Evolutionary conservation across 768 basidiomycete genomes (phyloP).

Genomic region (Myochromella boudieri): DNA sequence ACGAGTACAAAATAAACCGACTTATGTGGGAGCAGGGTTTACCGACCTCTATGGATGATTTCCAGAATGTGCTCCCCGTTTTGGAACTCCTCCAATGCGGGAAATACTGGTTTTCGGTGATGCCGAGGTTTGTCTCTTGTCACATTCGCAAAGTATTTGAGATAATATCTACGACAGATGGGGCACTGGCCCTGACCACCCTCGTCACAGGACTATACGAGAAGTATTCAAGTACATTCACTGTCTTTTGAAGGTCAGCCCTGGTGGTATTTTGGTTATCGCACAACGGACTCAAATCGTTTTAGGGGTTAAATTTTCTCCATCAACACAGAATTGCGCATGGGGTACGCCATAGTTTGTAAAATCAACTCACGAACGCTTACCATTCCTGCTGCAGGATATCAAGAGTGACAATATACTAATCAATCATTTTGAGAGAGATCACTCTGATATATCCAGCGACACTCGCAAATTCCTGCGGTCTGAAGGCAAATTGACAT

Average conservation of each 20-base stretch:
- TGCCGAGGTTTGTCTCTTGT: constrained; percentile 5
- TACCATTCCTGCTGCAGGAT: not conserved
- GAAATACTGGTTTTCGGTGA: constrained; percentile 8
- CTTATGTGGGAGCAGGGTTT: constrained; percentile 16
- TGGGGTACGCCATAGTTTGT: not conserved
- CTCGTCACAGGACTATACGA: not conserved
- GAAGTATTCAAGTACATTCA: too few relatives aligned
- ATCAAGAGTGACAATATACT: constrained; percentile 1
- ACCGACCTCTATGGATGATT: not conserved
- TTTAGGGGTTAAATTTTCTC: constrained; percentile 3
- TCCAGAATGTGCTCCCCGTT: constrained; percentile 10
- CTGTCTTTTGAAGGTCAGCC: constrained; percentile 7
- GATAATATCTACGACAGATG: too few relatives aligned
- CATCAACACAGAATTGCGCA: not conserved
- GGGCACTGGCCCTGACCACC: not conserved
- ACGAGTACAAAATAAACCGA: constrained; percentile 23
- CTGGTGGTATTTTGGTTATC: not conserved
- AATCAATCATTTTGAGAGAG: not conserved
- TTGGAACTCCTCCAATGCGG: constrained; percentile 4
- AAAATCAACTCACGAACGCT: not conserved
- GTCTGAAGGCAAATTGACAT: not conserved
- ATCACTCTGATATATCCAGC: not conserved
- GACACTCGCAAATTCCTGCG: not conserved
- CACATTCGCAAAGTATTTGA: not conserved
- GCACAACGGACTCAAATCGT: not conserved